Evolutionary conservation across 306 rosid genomes (phyloP).

Genomic region (Argentina anserina): DNA sequence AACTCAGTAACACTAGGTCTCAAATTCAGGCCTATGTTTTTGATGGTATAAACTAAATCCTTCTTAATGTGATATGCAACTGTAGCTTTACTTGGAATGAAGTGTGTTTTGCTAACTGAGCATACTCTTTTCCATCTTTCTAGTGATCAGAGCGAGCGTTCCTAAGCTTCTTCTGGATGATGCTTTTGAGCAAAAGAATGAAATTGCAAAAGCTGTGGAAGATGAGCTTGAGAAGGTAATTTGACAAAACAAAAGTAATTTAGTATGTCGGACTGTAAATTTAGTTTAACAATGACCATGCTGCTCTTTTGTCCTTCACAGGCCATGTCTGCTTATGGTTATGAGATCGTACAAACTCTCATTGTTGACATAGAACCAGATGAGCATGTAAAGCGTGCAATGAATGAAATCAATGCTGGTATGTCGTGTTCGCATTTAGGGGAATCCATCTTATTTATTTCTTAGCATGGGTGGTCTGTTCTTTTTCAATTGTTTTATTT

Average conservation of each 20-base stretch:
- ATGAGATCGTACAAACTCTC: constrained; percentile 88
- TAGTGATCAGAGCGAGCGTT: constrained; percentile 87
- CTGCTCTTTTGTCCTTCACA: constrained; percentile 28
- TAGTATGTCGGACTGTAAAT: constrained; percentile 2
- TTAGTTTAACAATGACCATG: constrained; percentile 14
- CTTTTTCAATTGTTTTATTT: background rate
- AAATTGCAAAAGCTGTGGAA: constrained; percentile 90
- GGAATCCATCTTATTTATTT: background rate
- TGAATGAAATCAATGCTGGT: constrained; percentile 99
- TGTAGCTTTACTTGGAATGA: background rate
- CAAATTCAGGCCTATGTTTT: constrained; percentile 96
- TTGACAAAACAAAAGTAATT: constrained; percentile 2
- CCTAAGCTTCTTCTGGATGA: constrained; percentile 90
- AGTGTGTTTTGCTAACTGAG: constrained; percentile 16
- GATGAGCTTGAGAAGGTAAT: constrained; percentile 83
- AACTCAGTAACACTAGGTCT: constrained; percentile 78
- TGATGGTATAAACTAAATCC: constrained; percentile 56
- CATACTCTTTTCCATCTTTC: background rate
- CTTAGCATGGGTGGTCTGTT: background rate
- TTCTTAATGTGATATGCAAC: constrained; percentile 15
- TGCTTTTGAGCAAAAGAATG: constrained; percentile 92
- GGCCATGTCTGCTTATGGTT: constrained; percentile 98
- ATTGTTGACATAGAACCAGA: constrained; percentile 89
- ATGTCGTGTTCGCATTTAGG: constrained; percentile 6
- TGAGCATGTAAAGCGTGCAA: constrained; percentile 85